Conservation (phyloP, 129 eudicot species). For the Scalesia atractyloides region DNA sequence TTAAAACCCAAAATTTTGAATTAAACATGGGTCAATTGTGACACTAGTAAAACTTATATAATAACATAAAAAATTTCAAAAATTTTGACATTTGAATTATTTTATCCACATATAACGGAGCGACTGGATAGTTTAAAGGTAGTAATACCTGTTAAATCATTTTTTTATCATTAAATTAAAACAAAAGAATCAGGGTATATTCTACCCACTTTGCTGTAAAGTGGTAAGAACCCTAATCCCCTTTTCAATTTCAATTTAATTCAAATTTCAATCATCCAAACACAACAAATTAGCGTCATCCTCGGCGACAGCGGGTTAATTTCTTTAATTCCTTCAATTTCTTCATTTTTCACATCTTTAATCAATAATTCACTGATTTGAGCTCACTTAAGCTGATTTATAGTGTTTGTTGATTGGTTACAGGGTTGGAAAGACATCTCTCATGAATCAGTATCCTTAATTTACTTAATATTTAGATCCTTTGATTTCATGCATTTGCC, state of each 20-base stretch:
- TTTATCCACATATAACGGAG: too few species aligned
- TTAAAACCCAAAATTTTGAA: too few species aligned
- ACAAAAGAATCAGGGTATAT: constrained; percentile 22
- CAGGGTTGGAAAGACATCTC: constrained; percentile 74
- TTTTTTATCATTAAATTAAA: not conserved
- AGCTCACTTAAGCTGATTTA: constrained; percentile 19
- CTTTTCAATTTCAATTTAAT: not conserved
- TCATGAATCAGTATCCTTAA: constrained; percentile 72
- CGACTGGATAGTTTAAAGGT: too few species aligned
- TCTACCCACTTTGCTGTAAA: constrained; percentile 3
- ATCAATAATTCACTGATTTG: constrained; percentile 2
- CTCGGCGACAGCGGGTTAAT: constrained; percentile 75
- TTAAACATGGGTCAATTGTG: too few species aligned
- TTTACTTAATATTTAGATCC: not conserved
- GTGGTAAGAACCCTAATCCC: constrained; percentile 28
- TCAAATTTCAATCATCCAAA: not conserved
- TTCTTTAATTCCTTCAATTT: constrained; percentile 2
- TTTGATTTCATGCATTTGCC: constrained; percentile 3
- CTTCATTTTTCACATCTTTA: not conserved
- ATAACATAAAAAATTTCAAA: too few species aligned
- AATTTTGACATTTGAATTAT: too few species aligned
- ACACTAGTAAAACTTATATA: too few species aligned
- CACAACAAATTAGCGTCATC: constrained; percentile 32
- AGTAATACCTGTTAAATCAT: constrained; percentile 20
- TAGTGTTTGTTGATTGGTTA: constrained; percentile 25